Evolutionary conservation across 306 rosid species (phyloP).

Genomic region (apple (Malus domestica)): ASM211411v1 NC_041795.1:36383001-36383500

Average conservation of each 20-base stretch:
- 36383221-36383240: not conserved
- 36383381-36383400: conserved; percentile 69
- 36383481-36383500: not conserved
- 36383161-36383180: not conserved
- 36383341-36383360: conserved; percentile 48
- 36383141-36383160: conserved; percentile 39
- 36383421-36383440: conserved; percentile 43
- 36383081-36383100: conserved; percentile 86
- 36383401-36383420: conserved; percentile 97
- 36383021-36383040: conserved; percentile 99
- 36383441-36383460: not conserved
- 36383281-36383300: not conserved
- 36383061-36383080: conserved; percentile 84
- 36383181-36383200: not conserved
- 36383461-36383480: not conserved
- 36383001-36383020: conserved; percentile 98
- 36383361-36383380: conserved; percentile 40
- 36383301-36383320: not conserved
- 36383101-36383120: conserved; percentile 66
- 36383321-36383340: conserved; percentile 64
- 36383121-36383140: conserved; percentile 77
- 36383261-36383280: not conserved
- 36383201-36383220: not conserved
- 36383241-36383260: not conserved
- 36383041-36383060: conserved; percentile 94